phyloP scores from a whole-genome alignment of 495 filamentous ascomycete genomes.

The Penicillium canariense region DNA sequence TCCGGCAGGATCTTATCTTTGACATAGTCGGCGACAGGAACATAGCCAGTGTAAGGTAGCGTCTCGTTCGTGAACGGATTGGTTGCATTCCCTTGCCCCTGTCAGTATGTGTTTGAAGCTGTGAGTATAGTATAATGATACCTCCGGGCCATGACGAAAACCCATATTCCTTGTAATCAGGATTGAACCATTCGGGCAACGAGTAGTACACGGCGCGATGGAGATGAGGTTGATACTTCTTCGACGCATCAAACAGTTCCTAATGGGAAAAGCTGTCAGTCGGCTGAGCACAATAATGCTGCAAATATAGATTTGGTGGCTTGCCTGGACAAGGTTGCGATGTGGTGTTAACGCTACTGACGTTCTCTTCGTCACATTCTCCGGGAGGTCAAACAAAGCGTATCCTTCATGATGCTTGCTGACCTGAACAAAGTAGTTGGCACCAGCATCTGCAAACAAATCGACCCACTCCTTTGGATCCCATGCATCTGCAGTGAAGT shows the following conservation, averaged over 20 bases:
- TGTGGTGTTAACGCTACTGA: constrained; percentile 44
- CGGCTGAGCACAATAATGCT: background rate
- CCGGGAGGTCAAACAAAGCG: constrained; percentile 50
- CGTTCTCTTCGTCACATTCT: constrained; percentile 42
- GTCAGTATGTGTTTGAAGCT: constrained; percentile 4
- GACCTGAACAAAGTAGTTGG: constrained; percentile 55
- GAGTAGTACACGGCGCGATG: constrained; percentile 51
- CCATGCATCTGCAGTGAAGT: constrained; percentile 50
- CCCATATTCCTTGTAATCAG: constrained; percentile 48
- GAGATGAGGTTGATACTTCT: constrained; percentile 47
- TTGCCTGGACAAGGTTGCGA: constrained; percentile 32
- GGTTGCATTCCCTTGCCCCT: constrained; percentile 31
- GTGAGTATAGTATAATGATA: background rate
- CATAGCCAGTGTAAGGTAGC: constrained; percentile 49
- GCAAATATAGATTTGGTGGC: background rate
- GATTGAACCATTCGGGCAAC: constrained; percentile 58
- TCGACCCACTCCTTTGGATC: constrained; percentile 56
- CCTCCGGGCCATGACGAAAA: constrained; percentile 38
- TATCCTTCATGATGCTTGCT: constrained; percentile 55
- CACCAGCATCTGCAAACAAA: constrained; percentile 52
- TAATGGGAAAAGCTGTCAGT: constrained; percentile 19
- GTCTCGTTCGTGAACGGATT: constrained; percentile 49
- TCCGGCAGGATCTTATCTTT: constrained; percentile 49
- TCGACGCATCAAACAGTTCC: constrained; percentile 52
- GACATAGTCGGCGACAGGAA: constrained; percentile 47